Evolutionary conservation across 352 stramenopile species (phyloP).

Genomic region (Plasmopara muralis): DNA sequence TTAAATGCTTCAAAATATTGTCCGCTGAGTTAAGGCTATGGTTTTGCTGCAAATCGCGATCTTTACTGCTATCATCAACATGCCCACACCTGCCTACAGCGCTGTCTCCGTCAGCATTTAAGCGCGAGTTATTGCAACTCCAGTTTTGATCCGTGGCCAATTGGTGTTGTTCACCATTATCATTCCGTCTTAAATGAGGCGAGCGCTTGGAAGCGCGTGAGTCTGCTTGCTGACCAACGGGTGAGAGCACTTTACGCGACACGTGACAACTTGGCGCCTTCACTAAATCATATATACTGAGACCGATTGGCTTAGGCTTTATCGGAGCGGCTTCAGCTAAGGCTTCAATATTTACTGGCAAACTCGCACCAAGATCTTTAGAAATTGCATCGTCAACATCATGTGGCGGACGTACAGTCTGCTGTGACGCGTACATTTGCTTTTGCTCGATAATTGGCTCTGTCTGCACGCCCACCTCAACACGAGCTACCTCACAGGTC

Average conservation of each 20-base stretch:
- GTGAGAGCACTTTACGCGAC: conserved; percentile 5
- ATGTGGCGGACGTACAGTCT: background rate
- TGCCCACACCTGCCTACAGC: background rate
- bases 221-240: conserved; percentile 5
- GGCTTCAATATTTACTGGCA: conserved; percentile 4
- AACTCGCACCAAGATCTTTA: background rate
- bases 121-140: conserved; percentile 1
- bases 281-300: conserved; percentile 40
- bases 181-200: background rate
- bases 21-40: background rate
- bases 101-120: conserved; percentile 3
- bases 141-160: background rate
- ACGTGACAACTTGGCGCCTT: conserved; percentile 23
- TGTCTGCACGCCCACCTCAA: conserved; percentile 14
- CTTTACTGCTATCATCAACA: background rate
- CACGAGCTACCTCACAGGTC: conserved; percentile 4
- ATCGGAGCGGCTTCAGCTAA: conserved; percentile 1
- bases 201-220: conserved; percentile 3
- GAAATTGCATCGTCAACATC: background rate
- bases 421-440: conserved; percentile 11
- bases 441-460: conserved; percentile 7
- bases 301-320: conserved; percentile 17
- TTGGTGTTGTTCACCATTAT: background rate
- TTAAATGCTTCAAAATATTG: background rate
- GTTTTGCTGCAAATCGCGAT: background rate